These are phyloP conservation scores for Penicillium paxilli DNA, from an alignment of 495 filamentous ascomycete genomes.

Conservation along the genomic window DNA sequence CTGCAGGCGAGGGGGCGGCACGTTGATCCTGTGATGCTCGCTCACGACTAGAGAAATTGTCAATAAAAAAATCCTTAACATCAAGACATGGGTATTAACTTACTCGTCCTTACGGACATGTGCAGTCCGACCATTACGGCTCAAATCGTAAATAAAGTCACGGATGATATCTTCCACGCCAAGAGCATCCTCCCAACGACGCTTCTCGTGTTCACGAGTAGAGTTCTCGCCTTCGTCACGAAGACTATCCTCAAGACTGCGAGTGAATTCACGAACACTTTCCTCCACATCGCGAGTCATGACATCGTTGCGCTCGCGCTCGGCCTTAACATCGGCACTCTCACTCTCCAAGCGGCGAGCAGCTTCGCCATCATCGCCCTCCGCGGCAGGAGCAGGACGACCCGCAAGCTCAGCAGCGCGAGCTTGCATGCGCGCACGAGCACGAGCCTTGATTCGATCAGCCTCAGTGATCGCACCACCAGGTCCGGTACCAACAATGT, in stretches of 20 bases:
- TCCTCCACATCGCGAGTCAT: slow-evolving; percentile 98
- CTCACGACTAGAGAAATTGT: slow-evolving; percentile 22
- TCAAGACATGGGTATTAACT: slow-evolving; percentile 19
- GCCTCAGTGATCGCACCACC: slow-evolving; percentile 91
- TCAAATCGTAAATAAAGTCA: slow-evolving; percentile 96
- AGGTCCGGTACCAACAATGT: slow-evolving; percentile 90
- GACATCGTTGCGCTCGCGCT: slow-evolving; percentile 89
- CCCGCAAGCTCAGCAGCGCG: slow-evolving; percentile 90
- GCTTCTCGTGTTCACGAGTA: slow-evolving; percentile 80
- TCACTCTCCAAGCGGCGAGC: slow-evolving; percentile 85
- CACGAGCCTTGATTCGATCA: slow-evolving; percentile 90
- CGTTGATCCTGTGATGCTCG: slow-evolving; percentile 25
- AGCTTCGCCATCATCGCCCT: slow-evolving; percentile 73
- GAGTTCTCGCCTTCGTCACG: slow-evolving; percentile 74
- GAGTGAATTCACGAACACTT: slow-evolving; percentile 86
- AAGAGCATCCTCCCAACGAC: slow-evolving; percentile 94
- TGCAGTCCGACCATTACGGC: slow-evolving; percentile 76
- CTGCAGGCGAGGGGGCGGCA: slow-evolving; percentile 23
- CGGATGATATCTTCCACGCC: slow-evolving; percentile 96
- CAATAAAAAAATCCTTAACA: slow-evolving; percentile 11
- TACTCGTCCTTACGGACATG: slow-evolving; percentile 75
- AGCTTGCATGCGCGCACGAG: slow-evolving; percentile 98
- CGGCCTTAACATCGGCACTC: slow-evolving; percentile 72
- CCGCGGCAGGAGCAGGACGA: slow-evolving; percentile 60
- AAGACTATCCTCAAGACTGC: slow-evolving; percentile 79